Evolutionary conservation across 106 monocot species (phyloP).

Genomic region (Dendrobium officinale): DNA sequence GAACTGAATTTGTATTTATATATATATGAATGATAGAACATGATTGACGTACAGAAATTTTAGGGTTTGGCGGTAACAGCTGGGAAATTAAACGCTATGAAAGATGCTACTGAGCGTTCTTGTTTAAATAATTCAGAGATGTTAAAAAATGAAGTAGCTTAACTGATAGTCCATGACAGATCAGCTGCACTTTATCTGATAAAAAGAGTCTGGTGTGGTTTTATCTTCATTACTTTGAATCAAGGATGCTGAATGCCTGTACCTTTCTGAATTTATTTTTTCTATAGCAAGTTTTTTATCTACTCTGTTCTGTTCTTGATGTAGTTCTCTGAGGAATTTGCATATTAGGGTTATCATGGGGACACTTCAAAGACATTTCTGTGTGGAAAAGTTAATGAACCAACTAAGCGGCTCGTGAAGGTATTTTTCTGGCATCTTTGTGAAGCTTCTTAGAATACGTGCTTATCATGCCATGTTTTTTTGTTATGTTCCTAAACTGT

Average conservation of each 20-base stretch:
- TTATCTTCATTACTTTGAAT: neutral
- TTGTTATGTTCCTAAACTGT: neutral
- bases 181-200: neutral
- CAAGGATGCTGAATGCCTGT: neutral
- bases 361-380: slow-evolving; percentile 91
- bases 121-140: neutral
- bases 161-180: neutral
- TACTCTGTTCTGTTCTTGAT: neutral
- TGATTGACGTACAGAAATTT: no score
- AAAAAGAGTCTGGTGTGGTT: neutral
- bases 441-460: neutral
- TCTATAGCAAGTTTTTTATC: neutral
- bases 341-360: slow-evolving; percentile 88
- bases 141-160: neutral
- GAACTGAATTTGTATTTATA: no score
- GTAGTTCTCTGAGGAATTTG: slow-evolving; percentile 10
- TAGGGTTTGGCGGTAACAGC: no score
- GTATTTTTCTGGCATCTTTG: slow-evolving; percentile 25
- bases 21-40: no score
- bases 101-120: neutral
- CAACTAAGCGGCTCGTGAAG: slow-evolving; percentile 61
- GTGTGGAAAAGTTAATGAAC: slow-evolving; percentile 85
- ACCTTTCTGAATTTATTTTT: neutral
- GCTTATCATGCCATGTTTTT: neutral
- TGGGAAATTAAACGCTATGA: no score